Base-by-base conservation (phyloP, 768 basidiomycete genomes). In the Lyophyllum shimeji region DNA sequence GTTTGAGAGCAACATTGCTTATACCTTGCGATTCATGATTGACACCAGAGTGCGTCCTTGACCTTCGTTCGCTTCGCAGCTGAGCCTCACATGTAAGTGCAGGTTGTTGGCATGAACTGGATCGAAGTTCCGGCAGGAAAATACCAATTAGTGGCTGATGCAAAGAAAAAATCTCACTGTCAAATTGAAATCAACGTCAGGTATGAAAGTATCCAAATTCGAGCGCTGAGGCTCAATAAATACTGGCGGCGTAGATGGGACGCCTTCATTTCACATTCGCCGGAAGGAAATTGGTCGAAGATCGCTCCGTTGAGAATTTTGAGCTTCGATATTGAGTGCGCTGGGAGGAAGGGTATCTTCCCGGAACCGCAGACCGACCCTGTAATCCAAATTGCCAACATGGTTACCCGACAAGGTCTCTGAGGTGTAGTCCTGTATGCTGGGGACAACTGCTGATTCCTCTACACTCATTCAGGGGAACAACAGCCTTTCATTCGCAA, bases 81-180 rank as follows among this genome's bases (percentile, higher is more conserved):
- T 47, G n/a, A 31, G 48, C 18, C 29, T 21, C 12, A 5, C 18
- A n/a, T 46, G 7, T n/a, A 43, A 20, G 24, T 42, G 21, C 59
- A 95, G 92, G 86, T 99, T 27, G 87, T 95, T 47, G 97, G 97
- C 8, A 98, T 99, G 97, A 98, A 98, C 67, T 99, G 97, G 96
- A 89, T 99, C 50, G 94, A 98, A 72, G 76, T 97, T 8, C 89
- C 89, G 4, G 85, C 89, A 3, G 91, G 91, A 2, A 84, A 85
- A 61, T 99, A 97, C 66, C 76, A 76, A 12, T 66, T 95, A 18
- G 55, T 86, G n/a, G 66, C 80, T 1, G 76, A 71, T 11, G 76
- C 76, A 42, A 74, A 79, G 34, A 90, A 85, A 65, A 79, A 80
- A 46, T 95, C 95, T 0, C 80, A 81, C 46, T 98, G 94, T 69